Evolutionary conservation across 345 rosid species (phyloP).

Genomic region (Eucalyptus urophylla): DNA sequence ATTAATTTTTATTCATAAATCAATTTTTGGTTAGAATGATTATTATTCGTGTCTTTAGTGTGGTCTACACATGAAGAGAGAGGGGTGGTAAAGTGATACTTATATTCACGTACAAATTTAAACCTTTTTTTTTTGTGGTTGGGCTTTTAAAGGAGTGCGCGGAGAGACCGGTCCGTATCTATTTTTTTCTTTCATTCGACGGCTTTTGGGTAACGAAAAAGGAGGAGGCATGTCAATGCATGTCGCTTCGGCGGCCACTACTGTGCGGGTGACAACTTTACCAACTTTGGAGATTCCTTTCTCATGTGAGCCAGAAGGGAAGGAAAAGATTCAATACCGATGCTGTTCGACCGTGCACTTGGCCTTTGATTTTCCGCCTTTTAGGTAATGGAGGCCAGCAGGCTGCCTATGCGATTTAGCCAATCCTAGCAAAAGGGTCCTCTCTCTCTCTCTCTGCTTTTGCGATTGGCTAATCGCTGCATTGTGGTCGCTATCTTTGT

Average conservation of each 20-base stretch:
- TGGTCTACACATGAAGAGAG: too few species aligned
- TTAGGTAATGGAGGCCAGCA: neutral
- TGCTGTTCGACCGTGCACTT: neutral
- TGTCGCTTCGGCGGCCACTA: neutral
- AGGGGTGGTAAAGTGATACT: neutral
- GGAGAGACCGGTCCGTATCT: neutral
- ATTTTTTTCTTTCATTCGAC: neutral
- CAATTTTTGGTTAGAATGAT: fast-evolving
- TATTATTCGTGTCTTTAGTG: fast-evolving
- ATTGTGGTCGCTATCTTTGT: neutral
- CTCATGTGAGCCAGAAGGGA: neutral
- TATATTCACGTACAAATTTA: neutral
- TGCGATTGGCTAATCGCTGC: neutral
- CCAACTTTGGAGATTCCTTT: neutral
- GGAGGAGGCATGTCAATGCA: neutral
- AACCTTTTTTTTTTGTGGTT: fast-evolving
- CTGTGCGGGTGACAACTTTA: neutral
- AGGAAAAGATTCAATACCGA: neutral
- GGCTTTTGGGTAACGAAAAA: neutral
- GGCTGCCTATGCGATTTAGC: neutral
- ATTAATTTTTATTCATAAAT: too few species aligned
- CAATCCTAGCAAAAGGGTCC: neutral
- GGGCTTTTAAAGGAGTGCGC: neutral
- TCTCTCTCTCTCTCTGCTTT: neutral
- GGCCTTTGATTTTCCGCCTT: neutral